A percentile compares a stretch with the other conserved stretches of the same genome.
Evolutionary conservation across 2,329 filamentous ascomycete genomes (phyloP).

Genomic region (Macrophomina phaseolina): DNA sequence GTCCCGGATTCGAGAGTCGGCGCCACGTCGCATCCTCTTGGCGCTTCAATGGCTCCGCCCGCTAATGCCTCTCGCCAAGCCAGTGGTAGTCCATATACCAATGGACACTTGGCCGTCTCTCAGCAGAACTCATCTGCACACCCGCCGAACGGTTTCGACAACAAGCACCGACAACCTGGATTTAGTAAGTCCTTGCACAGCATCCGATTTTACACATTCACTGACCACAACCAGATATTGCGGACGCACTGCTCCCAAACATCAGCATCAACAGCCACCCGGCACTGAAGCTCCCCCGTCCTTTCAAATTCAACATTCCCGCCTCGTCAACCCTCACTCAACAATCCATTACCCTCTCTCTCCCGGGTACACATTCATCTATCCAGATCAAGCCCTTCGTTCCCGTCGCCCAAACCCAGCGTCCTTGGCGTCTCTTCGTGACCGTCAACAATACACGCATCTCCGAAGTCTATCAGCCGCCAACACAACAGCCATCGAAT

Average conservation of each 20-base stretch:
- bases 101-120: not conserved
- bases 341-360: conserved; percentile 73
- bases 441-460: conserved; percentile 69
- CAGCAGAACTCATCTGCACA: conserved; percentile 3
- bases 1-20: conserved; percentile 38
- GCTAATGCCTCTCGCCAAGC: conserved; percentile 39
- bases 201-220: not conserved
- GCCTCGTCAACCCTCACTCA: conserved; percentile 70
- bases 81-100: conserved; percentile 50
- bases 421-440: conserved; percentile 79
- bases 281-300: conserved; percentile 64
- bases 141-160: conserved; percentile 18
- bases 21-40: conserved; percentile 33
- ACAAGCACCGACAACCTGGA: conserved; percentile 32
- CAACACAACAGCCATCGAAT: conserved; percentile 32
- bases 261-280: conserved; percentile 62
- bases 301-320: conserved; percentile 67
- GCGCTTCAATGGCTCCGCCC: conserved; percentile 47
- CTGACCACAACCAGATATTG: conserved; percentile 9
- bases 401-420: conserved; percentile 65
- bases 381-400: conserved; percentile 74
- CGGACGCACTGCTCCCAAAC: conserved; percentile 24
- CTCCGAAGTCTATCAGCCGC: conserved; percentile 62
- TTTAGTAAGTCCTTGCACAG: not conserved
- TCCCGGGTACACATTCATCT: conserved; percentile 71